phyloP scores from a whole-genome alignment of 306 rosid species.

The Vicia faba region DNA sequence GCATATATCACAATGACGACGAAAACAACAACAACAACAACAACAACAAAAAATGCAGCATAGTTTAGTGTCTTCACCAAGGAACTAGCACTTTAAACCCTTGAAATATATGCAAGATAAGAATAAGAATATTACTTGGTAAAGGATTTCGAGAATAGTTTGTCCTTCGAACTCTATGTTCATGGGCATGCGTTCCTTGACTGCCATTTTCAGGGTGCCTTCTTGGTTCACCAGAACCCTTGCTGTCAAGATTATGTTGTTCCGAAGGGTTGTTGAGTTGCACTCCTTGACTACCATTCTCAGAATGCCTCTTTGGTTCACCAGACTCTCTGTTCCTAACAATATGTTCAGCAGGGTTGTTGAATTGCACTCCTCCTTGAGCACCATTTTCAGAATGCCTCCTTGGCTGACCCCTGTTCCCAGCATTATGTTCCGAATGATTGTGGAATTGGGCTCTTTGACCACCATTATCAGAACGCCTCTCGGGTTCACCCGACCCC shows the following conservation, averaged over 20 bases:
- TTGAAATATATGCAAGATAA: background rate
- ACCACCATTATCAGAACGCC: constrained; percentile 57
- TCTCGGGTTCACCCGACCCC: constrained; percentile 50
- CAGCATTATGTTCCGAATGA: constrained; percentile 57
- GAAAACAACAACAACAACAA: background rate
- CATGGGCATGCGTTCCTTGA: constrained; percentile 60
- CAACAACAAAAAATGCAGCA: background rate
- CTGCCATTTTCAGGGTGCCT: constrained; percentile 57
- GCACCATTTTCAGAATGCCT: constrained; percentile 47
- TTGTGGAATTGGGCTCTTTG: constrained; percentile 54
- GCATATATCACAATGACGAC: too few species aligned
- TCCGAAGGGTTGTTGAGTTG: constrained; percentile 56
- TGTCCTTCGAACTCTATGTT: constrained; percentile 62
- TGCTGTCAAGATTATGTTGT: constrained; percentile 54
- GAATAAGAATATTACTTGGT: constrained; percentile 56
- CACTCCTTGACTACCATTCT: constrained; percentile 57
- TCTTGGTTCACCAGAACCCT: constrained; percentile 48
- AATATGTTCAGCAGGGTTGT: constrained; percentile 52
- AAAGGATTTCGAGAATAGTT: constrained; percentile 59
- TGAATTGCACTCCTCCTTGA: constrained; percentile 52
- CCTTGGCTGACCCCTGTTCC: constrained; percentile 45
- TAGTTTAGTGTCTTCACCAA: background rate
- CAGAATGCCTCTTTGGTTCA: constrained; percentile 55
- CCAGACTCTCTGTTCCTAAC: constrained; percentile 47
- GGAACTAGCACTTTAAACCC: background rate